Percentiles rank a stretch among this genome's conserved stretches.
Evolutionary conservation across 1,284 basidiomycete genomes (phyloP).

Genomic region (Ceratobasidium sp.): DNA sequence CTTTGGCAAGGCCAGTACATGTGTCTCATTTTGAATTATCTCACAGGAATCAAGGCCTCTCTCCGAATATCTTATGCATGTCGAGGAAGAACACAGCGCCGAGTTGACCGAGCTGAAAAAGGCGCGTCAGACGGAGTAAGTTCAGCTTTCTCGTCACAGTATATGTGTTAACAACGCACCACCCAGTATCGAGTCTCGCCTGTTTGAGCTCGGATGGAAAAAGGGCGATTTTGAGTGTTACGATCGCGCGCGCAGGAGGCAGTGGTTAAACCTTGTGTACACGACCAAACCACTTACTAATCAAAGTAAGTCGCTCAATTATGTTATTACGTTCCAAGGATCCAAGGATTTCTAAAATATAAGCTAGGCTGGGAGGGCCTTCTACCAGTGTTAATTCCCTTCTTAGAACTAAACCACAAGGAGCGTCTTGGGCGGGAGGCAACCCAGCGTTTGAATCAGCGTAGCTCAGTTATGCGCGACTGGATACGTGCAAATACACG

Average conservation of each 20-base stretch:
- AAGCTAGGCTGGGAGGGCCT: background rate
- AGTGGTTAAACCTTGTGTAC: slow-evolving; percentile 5
- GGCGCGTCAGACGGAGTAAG: slow-evolving; percentile 1
- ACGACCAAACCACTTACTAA: slow-evolving; percentile 2
- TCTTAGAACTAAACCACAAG: background rate
- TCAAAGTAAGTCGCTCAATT: background rate
- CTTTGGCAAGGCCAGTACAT: background rate
- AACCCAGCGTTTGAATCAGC: background rate
- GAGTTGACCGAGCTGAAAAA: background rate
- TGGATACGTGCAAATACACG: background rate
- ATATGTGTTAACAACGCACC: background rate
- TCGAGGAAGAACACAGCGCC: slow-evolving; percentile 4
- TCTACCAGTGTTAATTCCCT: background rate
- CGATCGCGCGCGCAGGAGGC: background rate
- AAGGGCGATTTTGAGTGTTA: background rate
- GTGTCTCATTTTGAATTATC: background rate
- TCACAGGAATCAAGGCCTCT: background rate
- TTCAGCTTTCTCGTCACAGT: background rate
- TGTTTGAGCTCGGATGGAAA: slow-evolving; percentile 20
- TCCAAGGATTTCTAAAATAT: background rate
- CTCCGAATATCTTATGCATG: background rate
- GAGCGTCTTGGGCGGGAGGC: background rate
- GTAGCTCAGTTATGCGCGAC: background rate
- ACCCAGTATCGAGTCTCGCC: slow-evolving; percentile 14
- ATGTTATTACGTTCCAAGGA: background rate